Conservation (phyloP, 1,284 basidiomycete species). For the Sporisorium reilianum region DNA sequence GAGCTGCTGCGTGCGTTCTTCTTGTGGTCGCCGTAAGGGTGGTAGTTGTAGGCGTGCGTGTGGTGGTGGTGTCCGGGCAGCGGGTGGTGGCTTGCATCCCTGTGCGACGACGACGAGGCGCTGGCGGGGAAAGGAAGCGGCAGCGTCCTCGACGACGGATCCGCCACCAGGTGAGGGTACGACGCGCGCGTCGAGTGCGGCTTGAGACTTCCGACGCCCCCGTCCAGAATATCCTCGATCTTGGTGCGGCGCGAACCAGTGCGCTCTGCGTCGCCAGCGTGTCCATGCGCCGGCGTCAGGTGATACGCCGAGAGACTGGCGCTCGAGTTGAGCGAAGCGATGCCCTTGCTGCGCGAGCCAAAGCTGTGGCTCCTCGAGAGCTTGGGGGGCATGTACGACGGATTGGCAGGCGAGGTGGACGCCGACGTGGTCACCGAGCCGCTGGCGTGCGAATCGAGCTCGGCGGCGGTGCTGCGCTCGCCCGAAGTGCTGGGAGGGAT, state of each 20-base stretch:
- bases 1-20: constrained; percentile 53
- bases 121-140: constrained; percentile 53
- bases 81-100: constrained; percentile 47
- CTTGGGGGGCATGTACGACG: constrained; percentile 44
- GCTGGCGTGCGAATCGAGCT: constrained; percentile 38
- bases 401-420: constrained; percentile 50
- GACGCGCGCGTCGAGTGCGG: constrained; percentile 42
- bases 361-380: constrained; percentile 54
- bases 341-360: constrained; percentile 48
- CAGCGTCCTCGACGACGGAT: constrained; percentile 51
- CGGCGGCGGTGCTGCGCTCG: constrained; percentile 64
- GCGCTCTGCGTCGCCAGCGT: constrained; percentile 21
- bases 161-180: constrained; percentile 41
- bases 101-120: constrained; percentile 24
- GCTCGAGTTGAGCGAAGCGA: constrained; percentile 46
- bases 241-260: constrained; percentile 30
- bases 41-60: constrained; percentile 51
- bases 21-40: constrained; percentile 51
- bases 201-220: constrained; percentile 45
- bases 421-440: constrained; percentile 49
- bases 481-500: constrained; percentile 59
- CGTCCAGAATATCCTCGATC: constrained; percentile 55
- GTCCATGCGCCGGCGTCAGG: constrained; percentile 31
- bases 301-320: constrained; percentile 58
- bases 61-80: constrained; percentile 48